Evolutionary conservation across 2,329 filamentous ascomycete genomes (phyloP).

Genomic region (Colletotrichum chrysophilum): DNA sequence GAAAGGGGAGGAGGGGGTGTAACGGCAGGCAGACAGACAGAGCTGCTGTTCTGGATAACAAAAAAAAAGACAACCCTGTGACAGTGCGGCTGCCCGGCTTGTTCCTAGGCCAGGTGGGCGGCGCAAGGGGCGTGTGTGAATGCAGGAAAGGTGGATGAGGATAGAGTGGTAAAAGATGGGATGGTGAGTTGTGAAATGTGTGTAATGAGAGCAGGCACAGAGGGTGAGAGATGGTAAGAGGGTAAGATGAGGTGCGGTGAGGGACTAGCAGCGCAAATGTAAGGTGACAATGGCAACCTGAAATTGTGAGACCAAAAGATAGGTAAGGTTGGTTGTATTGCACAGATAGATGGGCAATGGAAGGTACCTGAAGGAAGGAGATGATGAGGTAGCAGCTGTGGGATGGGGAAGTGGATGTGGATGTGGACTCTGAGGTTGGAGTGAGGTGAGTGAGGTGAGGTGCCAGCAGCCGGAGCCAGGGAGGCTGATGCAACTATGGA

Average conservation of each 20-base stretch:
- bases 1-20: slow-evolving; percentile 16
- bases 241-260: neutral
- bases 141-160: neutral
- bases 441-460: neutral
- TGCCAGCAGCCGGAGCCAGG: neutral
- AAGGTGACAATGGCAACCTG: neutral
- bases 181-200: neutral
- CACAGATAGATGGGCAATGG: neutral
- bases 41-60: slow-evolving; percentile 21
- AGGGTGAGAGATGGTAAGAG: neutral
- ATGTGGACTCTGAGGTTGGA: neutral
- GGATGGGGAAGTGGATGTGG: neutral
- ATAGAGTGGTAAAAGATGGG: neutral
- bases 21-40: slow-evolving; percentile 32
- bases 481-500: slow-evolving; percentile 6
- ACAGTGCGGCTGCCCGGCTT: neutral
- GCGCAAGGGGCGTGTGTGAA: neutral
- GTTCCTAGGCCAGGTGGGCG: neutral
- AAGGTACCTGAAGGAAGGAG: neutral
- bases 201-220: neutral
- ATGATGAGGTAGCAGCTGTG: neutral
- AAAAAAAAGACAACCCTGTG: neutral
- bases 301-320: neutral
- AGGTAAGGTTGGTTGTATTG: neutral
- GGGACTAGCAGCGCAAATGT: neutral